Percentiles rank a stretch among this genome's conserved stretches.
These are phyloP conservation scores for thale cress (Arabidopsis thaliana) DNA, from an alignment of 345 rosid species.

Conservation along the genomic window DNA sequence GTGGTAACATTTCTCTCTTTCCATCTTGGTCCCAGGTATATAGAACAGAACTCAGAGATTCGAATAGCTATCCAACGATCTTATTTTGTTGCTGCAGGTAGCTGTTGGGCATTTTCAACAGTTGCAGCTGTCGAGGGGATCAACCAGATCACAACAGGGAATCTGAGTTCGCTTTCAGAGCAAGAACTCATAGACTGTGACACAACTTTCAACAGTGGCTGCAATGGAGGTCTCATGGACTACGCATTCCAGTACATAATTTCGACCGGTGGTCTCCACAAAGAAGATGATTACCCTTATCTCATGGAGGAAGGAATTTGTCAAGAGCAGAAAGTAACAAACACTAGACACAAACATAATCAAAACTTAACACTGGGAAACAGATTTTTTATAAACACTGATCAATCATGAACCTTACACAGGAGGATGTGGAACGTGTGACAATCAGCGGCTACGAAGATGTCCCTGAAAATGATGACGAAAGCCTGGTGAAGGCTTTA, in stretches of 20 bases:
- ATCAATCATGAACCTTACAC: slow-evolving; percentile 27
- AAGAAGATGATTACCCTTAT: slow-evolving; percentile 84
- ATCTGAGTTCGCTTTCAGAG: slow-evolving; percentile 69
- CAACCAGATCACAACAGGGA: slow-evolving; percentile 78
- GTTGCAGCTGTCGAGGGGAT: slow-evolving; percentile 89
- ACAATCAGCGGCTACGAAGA: slow-evolving; percentile 68
- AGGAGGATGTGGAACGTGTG: slow-evolving; percentile 68
- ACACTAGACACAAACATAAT: slow-evolving; percentile 15
- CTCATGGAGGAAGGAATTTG: slow-evolving; percentile 63
- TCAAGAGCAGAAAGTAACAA: slow-evolving; percentile 61
- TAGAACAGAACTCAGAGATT: slow-evolving; percentile 29
- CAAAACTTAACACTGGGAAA: neutral
- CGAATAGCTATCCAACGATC: neutral
- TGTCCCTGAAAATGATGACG: slow-evolving; percentile 66
- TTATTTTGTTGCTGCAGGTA: slow-evolving; percentile 53
- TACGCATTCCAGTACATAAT: slow-evolving; percentile 76
- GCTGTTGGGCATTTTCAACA: slow-evolving; percentile 97
- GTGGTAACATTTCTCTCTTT: slow-evolving; percentile 53
- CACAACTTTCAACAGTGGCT: slow-evolving; percentile 63
- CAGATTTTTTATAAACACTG: neutral
- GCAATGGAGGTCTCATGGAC: slow-evolving; percentile 95
- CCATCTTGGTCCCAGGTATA: slow-evolving; percentile 5
- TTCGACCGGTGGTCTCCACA: slow-evolving; percentile 73
- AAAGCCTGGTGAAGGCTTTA: slow-evolving; percentile 68
- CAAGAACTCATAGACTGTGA: slow-evolving; percentile 94